A percentile compares a stretch with the other conserved stretches of the same genome.
phyloP scores from a whole-genome alignment of 768 basidiomycete species.

The Pleurotus salmoneostramineus region DNA sequence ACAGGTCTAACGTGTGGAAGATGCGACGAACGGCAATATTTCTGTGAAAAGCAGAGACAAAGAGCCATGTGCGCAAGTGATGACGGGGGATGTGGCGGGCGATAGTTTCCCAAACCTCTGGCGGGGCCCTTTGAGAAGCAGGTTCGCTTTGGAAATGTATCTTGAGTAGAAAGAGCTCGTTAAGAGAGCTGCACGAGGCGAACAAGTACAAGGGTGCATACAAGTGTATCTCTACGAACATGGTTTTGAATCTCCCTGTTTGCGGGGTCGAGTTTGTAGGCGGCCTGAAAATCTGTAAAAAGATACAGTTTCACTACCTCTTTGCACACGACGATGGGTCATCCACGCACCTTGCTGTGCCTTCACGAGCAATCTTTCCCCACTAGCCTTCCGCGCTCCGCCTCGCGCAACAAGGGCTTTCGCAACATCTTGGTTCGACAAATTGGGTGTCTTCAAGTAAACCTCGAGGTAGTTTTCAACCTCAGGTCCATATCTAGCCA shows the following conservation, averaged over 20 bases:
- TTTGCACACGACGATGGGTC: neutral
- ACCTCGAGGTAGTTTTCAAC: conserved; percentile 67
- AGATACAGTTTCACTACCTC: neutral
- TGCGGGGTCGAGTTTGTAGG: conserved; percentile 55
- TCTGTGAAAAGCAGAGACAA: conserved; percentile 58
- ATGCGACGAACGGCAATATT: conserved; percentile 62
- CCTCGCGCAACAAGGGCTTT: conserved; percentile 56
- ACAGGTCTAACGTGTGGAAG: conserved; percentile 65
- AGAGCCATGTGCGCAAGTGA: conserved; percentile 68
- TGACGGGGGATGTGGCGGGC: conserved; percentile 59
- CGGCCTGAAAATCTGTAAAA: conserved; percentile 53
- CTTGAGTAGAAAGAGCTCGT: conserved; percentile 21
- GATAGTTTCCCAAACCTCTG: conserved; percentile 68
- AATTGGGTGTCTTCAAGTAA: conserved; percentile 56
- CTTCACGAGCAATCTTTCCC: conserved; percentile 50
- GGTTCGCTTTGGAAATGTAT: conserved; percentile 53
- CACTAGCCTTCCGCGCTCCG: conserved; percentile 51
- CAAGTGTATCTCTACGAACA: conserved; percentile 44
- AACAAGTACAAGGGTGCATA: conserved; percentile 21
- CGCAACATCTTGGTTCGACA: conserved; percentile 46
- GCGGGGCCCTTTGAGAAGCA: conserved; percentile 56
- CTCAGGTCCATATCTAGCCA: conserved; percentile 52
- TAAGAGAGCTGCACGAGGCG: conserved; percentile 4
- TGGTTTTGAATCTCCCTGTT: conserved; percentile 51
- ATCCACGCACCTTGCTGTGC: conserved; percentile 52